Evolutionary conservation across 257 asterid species (phyloP).

Genomic region (Catharanthus roseus): DNA sequence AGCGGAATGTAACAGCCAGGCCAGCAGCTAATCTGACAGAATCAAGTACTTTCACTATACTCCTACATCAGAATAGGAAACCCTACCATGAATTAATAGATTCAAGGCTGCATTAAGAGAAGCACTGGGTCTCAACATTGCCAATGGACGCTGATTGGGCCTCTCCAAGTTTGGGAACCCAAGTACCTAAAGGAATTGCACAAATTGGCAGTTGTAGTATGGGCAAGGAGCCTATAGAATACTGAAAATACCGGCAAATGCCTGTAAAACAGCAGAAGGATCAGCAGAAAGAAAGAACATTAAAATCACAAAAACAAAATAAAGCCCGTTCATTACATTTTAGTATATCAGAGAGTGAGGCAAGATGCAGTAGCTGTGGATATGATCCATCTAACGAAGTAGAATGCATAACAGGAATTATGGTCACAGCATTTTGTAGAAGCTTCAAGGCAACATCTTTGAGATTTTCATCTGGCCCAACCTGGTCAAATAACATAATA

Average conservation of each 20-base stretch:
- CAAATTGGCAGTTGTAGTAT: conserved; percentile 65
- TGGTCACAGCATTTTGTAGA: conserved; percentile 65
- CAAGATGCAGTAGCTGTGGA: conserved; percentile 71
- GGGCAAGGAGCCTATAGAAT: conserved; percentile 70
- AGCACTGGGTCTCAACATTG: conserved; percentile 74
- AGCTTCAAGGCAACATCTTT: conserved; percentile 76
- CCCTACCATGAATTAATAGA: conserved; percentile 77
- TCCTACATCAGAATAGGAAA: neutral
- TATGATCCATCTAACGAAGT: conserved; percentile 56
- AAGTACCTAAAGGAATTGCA: conserved; percentile 71
- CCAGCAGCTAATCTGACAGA: neutral
- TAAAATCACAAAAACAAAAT: neutral
- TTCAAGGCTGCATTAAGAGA: conserved; percentile 71
- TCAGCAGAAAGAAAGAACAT: conserved; percentile 7
- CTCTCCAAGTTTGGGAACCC: conserved; percentile 88
- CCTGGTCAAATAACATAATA: conserved; percentile 36
- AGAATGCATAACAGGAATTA: conserved; percentile 76
- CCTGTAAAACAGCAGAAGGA: conserved; percentile 43
- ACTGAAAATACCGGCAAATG: conserved; percentile 72
- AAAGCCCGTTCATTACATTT: conserved; percentile 47
- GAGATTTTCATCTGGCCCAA: conserved; percentile 84
- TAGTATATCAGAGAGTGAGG: conserved; percentile 79
- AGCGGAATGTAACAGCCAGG: no score
- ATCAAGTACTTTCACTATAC: neutral
- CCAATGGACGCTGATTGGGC: conserved; percentile 67